phyloP scores from a whole-genome alignment of 1,284 basidiomycete genomes.

The Apiotrichum mycotoxinovorans region DNA sequence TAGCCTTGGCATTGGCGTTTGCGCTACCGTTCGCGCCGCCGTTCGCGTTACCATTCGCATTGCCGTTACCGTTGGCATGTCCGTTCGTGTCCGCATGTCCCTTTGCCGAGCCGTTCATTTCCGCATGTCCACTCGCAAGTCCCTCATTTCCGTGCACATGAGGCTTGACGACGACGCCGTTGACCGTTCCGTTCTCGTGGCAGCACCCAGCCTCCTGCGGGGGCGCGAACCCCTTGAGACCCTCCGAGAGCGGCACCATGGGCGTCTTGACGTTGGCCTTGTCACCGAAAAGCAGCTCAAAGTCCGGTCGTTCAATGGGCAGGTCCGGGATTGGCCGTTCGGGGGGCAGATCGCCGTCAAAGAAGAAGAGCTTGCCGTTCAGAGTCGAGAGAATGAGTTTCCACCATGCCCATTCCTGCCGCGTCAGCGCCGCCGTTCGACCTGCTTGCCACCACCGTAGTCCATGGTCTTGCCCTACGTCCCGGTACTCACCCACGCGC shows the following conservation, averaged over 20 bases:
- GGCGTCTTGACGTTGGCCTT: conserved; percentile 5
- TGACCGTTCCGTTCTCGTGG: neutral
- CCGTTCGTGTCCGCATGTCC: conserved; percentile 3
- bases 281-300: conserved; percentile 37
- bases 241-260: neutral
- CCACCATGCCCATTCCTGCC: conserved; percentile 47
- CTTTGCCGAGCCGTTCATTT: neutral
- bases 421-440: neutral
- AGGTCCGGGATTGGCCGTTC: conserved; percentile 41
- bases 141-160: too few species aligned
- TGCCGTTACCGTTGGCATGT: conserved; percentile 1
- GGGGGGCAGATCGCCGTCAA: conserved; percentile 37
- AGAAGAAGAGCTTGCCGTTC: conserved; percentile 44
- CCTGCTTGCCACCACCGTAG: neutral
- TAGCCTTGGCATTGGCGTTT: neutral
- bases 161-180: too few species aligned
- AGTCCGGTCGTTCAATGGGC: conserved; percentile 43
- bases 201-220: neutral
- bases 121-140: too few species aligned
- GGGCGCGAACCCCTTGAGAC: neutral
- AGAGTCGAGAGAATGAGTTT: conserved; percentile 43
- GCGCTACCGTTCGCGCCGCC: conserved; percentile 3
- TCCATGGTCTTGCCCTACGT: neutral
- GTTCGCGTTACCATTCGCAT: conserved; percentile 5
- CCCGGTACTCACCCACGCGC: conserved; percentile 43